phyloP scores from a whole-genome alignment of 2,329 filamentous ascomycete species.

The Verticillium nonalfalfae region DNA sequence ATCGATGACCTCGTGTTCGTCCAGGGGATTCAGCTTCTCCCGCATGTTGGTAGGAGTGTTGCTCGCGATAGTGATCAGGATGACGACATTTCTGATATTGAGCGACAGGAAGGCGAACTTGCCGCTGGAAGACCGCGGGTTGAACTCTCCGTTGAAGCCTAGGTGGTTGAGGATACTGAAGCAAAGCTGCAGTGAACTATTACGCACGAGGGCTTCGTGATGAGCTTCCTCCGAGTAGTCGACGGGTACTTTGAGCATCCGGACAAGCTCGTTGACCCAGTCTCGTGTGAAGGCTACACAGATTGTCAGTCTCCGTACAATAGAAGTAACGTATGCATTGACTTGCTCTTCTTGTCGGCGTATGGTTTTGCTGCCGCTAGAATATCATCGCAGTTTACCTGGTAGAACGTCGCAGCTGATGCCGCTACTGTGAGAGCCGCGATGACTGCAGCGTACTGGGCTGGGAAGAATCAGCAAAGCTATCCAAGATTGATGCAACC shows the following conservation, averaged over 20 bases:
- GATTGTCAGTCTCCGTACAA: not conserved
- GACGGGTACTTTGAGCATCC: conserved; percentile 64
- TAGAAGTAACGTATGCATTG: not conserved
- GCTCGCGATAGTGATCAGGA: conserved; percentile 58
- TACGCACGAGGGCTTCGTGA: conserved; percentile 67
- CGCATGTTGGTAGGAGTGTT: conserved; percentile 48
- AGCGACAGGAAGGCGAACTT: conserved; percentile 72
- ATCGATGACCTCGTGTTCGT: conserved; percentile 67
- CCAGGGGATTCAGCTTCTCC: conserved; percentile 51
- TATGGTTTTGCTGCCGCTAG: conserved; percentile 58
- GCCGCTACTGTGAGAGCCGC: conserved; percentile 52
- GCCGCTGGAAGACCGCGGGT: conserved; percentile 57
- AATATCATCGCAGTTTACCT: conserved; percentile 62
- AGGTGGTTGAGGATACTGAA: conserved; percentile 75
- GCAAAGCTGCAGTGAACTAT: conserved; percentile 65
- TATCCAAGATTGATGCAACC: not conserved
- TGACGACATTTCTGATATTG: conserved; percentile 65
- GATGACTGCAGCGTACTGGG: conserved; percentile 49
- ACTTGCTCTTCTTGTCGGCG: conserved; percentile 26
- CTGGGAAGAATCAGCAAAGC: conserved; percentile 25
- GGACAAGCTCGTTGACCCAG: conserved; percentile 61
- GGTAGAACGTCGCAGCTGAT: conserved; percentile 36
- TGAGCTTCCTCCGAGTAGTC: conserved; percentile 76
- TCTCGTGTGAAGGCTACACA: conserved; percentile 50
- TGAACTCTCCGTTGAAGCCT: conserved; percentile 61